Base-by-base conservation (phyloP, 2,329 filamentous ascomycete species). In the Ophiostoma fasciatum region DNA sequence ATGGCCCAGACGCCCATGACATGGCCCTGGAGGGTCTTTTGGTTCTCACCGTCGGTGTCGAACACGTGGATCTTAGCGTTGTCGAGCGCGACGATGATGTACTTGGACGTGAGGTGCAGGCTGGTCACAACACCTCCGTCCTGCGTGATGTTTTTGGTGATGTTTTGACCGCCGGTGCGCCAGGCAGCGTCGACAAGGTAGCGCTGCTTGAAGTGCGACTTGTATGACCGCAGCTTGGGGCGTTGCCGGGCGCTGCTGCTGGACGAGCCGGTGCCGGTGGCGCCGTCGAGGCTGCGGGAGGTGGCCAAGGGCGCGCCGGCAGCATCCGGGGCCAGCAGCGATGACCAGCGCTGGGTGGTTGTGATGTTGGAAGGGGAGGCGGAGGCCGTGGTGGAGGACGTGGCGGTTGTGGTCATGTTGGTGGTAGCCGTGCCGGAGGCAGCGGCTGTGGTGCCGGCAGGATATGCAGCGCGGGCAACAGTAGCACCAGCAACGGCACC, bases 1-100 rank as follows among this genome's bases (percentile, higher is more conserved):
- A 98, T 96, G 33, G 90, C 90, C 90, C 90, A 98, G 15, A 98
- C 90, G 28, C 90, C 90, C 90, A 98, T 98, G 30, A 96, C 82
- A 60, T 98, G 90, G 10, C 90, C 90, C 51, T 90, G 80, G 20
- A 98, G 62, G 3, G 84, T 94, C 54, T 85, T 83, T 48, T 93
- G 77, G 45, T 84, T 76, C 47, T 85, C 78, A 23, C 90, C 90
- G 46, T 90, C 75, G 1, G 84, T 87, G 54, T 96, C 83, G 53
- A 96, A 98, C 19, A 98, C 87, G 57, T 98, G 90, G 31, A 98
- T 98, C 63, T 92, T 93, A 26, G 90, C 88, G 57, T 96, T 98
- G 62, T 98, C 90, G 43, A 98, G 70, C 33, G 90, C 90, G 44
- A 96, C 85, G 32, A 98, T 85, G 50, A 98, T 96, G 59, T 96